Base-by-base conservation (phyloP, 306 rosid genomes). In the Cucurbita pepo region DNA sequence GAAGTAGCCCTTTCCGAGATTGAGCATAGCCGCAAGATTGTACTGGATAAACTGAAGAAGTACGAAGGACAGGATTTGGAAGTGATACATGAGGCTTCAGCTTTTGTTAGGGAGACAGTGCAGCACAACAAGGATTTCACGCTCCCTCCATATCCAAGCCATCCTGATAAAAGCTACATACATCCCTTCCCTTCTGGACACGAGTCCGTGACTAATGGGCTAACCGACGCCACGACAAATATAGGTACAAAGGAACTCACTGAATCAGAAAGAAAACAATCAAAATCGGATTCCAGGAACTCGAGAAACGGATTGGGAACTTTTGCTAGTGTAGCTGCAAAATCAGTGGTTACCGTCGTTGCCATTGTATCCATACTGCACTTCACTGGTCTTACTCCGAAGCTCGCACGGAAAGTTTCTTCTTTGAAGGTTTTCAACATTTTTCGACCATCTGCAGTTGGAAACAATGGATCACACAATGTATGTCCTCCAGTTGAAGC, bases 61-160 rank as follows among this genome's bases (percentile, higher is more conserved):
- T 94, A 94, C 83, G 80, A 86, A 78, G 99, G 97, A 60, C 76
- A 80, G 77, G 87, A 86, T 50, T 81, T 91, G 87, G 95, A 86
- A 73, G 99, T 91, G 58, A 89, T 94, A 79, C 83, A 77, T 0
- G 96, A 91, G 83, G 96, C 95, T 56, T 89, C 99, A 80, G 85
- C 88, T 72, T 94, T 94, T 84, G 99, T 88, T 16, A 86, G 89
- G 51, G 99, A 91, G 81, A 89, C 95, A 11, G 96, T 94, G 55
- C 90, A 89, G 74, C 88, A 81, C 64, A 88, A 72, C 84, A 85
- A 84, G 67, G 95, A 90, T 82, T 86, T 90, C 47, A 81, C 87
- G 56, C 98, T 94, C 73, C 98, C 98, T 76, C 97, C 97, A 14
- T 94, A 94, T 83, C 90, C 89, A 19, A 86, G 69, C 71, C 91